Evolutionary conservation across 768 basidiomycete genomes (phyloP), one percentile per base, ranked within the genome.

Genomic region (Boletellus sp.): DNA sequence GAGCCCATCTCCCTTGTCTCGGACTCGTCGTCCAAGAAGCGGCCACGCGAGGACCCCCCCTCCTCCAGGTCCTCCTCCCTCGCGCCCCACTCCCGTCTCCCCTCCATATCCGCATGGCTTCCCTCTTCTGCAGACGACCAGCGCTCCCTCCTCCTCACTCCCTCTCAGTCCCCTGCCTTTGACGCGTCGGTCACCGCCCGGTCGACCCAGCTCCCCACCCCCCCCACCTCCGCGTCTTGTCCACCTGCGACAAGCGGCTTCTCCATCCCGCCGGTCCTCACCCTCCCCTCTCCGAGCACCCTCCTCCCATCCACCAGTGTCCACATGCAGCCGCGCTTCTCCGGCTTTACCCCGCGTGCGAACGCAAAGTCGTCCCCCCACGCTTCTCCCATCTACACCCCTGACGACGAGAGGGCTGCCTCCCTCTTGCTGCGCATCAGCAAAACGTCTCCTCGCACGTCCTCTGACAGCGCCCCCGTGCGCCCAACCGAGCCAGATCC

Each of bases 391-490:
- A 23, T 66, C 53, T 47, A 60, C 49, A 34, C 74, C 5, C 78
- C 81, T 0, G 86, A 87, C 47, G 86, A 89, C 60, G 83, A 87
- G 68, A 76, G 74, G 1, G 85, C 85, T 0, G 85, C 85, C 15
- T 80, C 85, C 4, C 69, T 87, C 51, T 64, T 87, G 13, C 65
- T 87, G 34, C 81, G 85, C 52, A 86, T 87, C 52, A 76, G 79
- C 55, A 70, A 40, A 22, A 55, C 51, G 4, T 62, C 64, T 8
- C 22, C 60, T 11, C 63, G 50, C n/a, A 28, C 46, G 9, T 36
- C 47, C 42, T 28, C 28, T 11, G 28, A 28, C 9, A n/a, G n/a
- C n/a, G 28, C 28, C 19, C 16, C n/a, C 2, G n/a, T 8, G 4
- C 56, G 39, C 13, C 42, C 38, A 9, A 33, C 8, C 34, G 43